Percentiles rank a stretch among this genome's conserved stretches.
Evolutionary conservation across 73 alveolate species (phyloP).

Genomic region (Blepharisma japonicum): DNA sequence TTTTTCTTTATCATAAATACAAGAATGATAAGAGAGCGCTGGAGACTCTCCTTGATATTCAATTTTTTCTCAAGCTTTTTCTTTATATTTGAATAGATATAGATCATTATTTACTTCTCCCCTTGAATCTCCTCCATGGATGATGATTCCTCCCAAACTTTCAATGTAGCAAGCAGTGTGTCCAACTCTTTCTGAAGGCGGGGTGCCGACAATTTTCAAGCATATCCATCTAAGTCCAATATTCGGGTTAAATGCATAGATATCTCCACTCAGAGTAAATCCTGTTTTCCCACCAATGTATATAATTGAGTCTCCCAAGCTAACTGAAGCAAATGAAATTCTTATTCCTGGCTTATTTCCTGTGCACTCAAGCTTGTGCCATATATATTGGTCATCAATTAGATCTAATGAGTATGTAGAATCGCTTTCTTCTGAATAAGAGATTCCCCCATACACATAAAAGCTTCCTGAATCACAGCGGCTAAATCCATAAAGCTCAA

Average conservation of each 20-base stretch:
- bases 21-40: slow-evolving; percentile 11
- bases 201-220: not conserved
- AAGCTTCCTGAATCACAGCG: not conserved
- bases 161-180: slow-evolving; percentile 1
- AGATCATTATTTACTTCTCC: not conserved
- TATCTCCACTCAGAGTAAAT: not conserved
- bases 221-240: slow-evolving; percentile 27
- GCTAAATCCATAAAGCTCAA: not conserved
- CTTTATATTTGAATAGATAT: not conserved
- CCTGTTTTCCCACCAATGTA: not conserved
- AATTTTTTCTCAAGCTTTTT: not conserved
- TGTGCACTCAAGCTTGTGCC: slow-evolving; percentile 18
- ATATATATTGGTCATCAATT: slow-evolving; percentile 7
- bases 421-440: not conserved
- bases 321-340: not conserved
- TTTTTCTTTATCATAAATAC: not conserved
- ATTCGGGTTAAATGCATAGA: slow-evolving; percentile 18
- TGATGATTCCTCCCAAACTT: not conserved
- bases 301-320: slow-evolving; percentile 6
- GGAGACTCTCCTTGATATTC: not conserved
- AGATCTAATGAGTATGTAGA: not conserved
- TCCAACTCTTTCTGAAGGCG: not conserved
- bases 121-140: slow-evolving; percentile 19
- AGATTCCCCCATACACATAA: slow-evolving; percentile 8
- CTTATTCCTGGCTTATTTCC: slow-evolving; percentile 10